A percentile compares a stretch with the other conserved stretches of the same genome.
Evolutionary conservation across 78 protist species (phyloP).

Genomic region (Planoprotostelium fungivorum): DNA sequence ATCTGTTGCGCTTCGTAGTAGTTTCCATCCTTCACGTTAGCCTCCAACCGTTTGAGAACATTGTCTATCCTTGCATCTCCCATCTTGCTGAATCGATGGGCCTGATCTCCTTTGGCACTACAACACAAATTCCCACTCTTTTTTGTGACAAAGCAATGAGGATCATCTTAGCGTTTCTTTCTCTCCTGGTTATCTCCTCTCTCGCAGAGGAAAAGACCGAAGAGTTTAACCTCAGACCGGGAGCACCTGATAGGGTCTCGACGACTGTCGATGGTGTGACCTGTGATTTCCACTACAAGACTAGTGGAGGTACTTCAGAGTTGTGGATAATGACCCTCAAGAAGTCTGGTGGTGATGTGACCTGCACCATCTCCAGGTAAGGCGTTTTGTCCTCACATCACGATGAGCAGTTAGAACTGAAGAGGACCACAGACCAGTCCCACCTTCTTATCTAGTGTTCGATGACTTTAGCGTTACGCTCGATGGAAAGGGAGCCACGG

Average conservation of each 20-base stretch:
- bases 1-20: constrained; percentile 50
- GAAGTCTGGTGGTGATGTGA: not conserved
- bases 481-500: not conserved
- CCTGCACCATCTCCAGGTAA: not conserved
- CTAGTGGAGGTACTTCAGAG: not conserved
- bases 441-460: not conserved
- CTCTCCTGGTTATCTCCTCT: not conserved
- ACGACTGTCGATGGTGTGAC: not conserved
- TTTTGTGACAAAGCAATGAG: not conserved
- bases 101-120: not conserved
- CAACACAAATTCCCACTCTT: not conserved
- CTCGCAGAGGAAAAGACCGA: not conserved
- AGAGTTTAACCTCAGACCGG: not conserved
- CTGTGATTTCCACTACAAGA: not conserved
- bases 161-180: not conserved
- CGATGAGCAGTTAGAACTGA: no score
- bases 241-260: not conserved
- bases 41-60: not conserved
- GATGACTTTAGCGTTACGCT: not conserved
- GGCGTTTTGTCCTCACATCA: not conserved
- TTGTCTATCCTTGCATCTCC: not conserved
- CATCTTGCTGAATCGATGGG: not conserved
- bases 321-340: not conserved
- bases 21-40: constrained; percentile 33
- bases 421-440: not conserved